Base-by-base conservation (phyloP, 208 protist species). In the Trypanosoma conorhini region DNA sequence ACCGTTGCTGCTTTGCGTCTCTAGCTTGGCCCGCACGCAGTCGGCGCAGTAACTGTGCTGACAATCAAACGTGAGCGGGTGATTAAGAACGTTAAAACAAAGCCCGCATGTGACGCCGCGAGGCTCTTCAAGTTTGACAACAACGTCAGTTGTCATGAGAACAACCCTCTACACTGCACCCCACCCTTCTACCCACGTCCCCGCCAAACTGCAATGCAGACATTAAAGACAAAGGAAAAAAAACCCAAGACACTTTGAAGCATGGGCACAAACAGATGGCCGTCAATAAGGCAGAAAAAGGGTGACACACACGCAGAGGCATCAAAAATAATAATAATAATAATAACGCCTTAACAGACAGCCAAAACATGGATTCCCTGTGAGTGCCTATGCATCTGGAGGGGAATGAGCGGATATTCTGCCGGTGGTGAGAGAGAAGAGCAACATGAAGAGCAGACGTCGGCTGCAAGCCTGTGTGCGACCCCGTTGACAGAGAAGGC, bases 61-160 rank as follows among this genome's bases (percentile, higher is more conserved):
- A 71, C 89, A 95, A 0, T 74, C 63, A 19, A 95, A 70, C 7
- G 81, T 86, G 17, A 92, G 51, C 10, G 89, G 86, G 3, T 79
- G 42, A 0, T 72, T 64, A 31, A 95, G 42, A 50, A 87, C 72
- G 30, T 88, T 80, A 77, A 93, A 95, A 78, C 89, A 95, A 0
- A 87, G 57, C 17, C 86, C 87, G 59, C 89, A 95, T 5, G 85
- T 93, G 52, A 95, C 88, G 9, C 73, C 67, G 30, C 46, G 56
- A 5, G 55, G 35, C 24, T 74, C n/a, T 19, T 60, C 59, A n/a
- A 42, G 46, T n/a, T 35, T 64, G 19, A 1, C 50, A 46, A 28
- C 61, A 3, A 19, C 12, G n/a, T 24, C 50, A 15, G 59, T 31
- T 15, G 50, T 40, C 59, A 67, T 75, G 50, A 24, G 13, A 50